Conservation (phyloP, 2,329 filamentous ascomycete genomes). For the Lasiodiplodia hormozganensis region DNA sequence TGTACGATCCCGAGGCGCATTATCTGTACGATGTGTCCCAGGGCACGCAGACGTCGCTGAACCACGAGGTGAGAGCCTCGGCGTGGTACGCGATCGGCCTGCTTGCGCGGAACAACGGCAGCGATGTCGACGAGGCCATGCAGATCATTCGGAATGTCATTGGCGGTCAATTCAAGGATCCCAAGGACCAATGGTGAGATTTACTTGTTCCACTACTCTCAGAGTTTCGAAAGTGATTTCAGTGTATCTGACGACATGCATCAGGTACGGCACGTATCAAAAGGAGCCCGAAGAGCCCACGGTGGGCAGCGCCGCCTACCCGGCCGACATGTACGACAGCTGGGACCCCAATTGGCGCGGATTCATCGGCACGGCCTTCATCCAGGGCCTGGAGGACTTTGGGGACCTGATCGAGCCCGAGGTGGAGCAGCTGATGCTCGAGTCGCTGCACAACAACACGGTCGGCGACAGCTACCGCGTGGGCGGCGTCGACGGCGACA, state of each 20-base stretch:
- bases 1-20: conserved; percentile 60
- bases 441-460: conserved; percentile 62
- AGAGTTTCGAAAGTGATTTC: too few relatives aligned
- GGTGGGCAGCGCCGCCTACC: conserved; percentile 61
- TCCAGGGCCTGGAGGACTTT: conserved; percentile 67
- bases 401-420: conserved; percentile 53
- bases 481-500: conserved; percentile 65
- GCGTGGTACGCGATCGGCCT: conserved; percentile 67
- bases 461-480: conserved; percentile 68
- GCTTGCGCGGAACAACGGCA: conserved; percentile 60
- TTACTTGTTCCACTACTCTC: conserved; percentile 24
- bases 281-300: conserved; percentile 64
- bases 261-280: conserved; percentile 60
- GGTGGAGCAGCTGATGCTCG: conserved; percentile 55
- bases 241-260: not conserved
- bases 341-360: conserved; percentile 72
- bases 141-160: conserved; percentile 64
- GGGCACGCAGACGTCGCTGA: conserved; percentile 46
- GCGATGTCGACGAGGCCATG: conserved; percentile 59
- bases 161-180: conserved; percentile 59
- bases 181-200: conserved; percentile 60
- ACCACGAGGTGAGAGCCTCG: conserved; percentile 64
- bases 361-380: conserved; percentile 66
- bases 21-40: conserved; percentile 58
- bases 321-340: conserved; percentile 59